These are phyloP conservation scores for Paulownia fortunei DNA, from an alignment of 257 asterid species.

Conservation along the genomic window DNA sequence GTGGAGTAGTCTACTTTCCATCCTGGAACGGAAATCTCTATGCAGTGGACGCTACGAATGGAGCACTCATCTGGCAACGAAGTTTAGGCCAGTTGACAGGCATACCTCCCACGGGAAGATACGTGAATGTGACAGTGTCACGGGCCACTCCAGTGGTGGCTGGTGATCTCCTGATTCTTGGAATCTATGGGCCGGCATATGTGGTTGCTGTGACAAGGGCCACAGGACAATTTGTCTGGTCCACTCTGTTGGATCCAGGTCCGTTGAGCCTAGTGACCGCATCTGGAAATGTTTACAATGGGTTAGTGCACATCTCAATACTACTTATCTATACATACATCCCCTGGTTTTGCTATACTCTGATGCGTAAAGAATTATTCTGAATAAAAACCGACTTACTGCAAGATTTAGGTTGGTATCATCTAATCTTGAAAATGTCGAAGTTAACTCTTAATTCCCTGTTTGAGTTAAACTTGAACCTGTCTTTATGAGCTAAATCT, in stretches of 20 bases:
- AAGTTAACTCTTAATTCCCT: no score
- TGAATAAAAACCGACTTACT: no score
- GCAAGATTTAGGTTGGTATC: no score
- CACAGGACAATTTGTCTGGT: conserved; percentile 64
- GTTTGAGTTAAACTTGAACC: no score
- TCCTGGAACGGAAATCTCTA: conserved; percentile 81
- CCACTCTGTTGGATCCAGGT: conserved; percentile 55
- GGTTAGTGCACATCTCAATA: conserved; percentile 42
- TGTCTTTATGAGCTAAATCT: no score
- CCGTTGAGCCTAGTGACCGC: conserved; percentile 52
- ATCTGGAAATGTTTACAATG: conserved; percentile 55
- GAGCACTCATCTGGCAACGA: conserved; percentile 64
- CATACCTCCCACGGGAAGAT: conserved; percentile 43
- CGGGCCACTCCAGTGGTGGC: conserved; percentile 78
- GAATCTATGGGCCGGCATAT: conserved; percentile 66
- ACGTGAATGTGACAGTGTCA: conserved; percentile 57
- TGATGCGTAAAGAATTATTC: no score
- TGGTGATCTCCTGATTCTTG: conserved; percentile 50
- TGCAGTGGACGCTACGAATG: conserved; percentile 60
- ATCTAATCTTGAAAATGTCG: no score
- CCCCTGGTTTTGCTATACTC: neutral
- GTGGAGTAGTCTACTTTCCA: conserved; percentile 67
- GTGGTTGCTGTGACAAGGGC: conserved; percentile 57
- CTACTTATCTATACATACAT: neutral
- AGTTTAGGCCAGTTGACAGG: conserved; percentile 62